A percentile compares a stretch with the other conserved stretches of the same genome.
Conservation (phyloP, 2,329 filamentous ascomycete species). For the Pestalotiopsis sp. region DNA sequence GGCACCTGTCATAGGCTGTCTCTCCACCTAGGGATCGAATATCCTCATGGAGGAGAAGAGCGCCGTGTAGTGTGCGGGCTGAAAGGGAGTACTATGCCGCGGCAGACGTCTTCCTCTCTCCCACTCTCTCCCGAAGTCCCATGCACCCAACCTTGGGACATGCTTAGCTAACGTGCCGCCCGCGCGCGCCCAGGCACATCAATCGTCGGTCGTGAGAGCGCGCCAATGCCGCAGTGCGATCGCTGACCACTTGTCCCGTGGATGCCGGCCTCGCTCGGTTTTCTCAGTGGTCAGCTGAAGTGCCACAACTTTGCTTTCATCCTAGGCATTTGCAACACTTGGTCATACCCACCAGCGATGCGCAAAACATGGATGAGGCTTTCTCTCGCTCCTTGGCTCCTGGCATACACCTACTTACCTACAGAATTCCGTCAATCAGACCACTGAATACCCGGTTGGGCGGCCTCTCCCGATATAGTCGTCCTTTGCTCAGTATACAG, state of each 20-base stretch:
- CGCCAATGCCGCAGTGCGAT: not conserved
- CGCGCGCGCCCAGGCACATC: not conserved
- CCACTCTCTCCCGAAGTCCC: not conserved
- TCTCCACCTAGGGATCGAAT: not conserved
- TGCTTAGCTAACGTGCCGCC: not conserved
- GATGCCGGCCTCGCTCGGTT: not conserved
- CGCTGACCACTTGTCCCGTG: not conserved
- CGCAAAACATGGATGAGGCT: not conserved
- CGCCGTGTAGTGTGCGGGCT: not conserved
- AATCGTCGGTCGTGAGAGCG: not conserved
- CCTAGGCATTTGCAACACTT: not conserved
- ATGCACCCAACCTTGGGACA: not conserved
- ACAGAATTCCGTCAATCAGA: not conserved
- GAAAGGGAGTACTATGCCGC: not conserved
- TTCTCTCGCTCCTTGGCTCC: not conserved
- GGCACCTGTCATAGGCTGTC: slow-evolving; percentile 15
- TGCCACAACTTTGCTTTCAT: slow-evolving; percentile 1
- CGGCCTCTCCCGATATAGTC: not conserved
- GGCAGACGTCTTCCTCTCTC: not conserved
- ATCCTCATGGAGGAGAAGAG: not conserved
- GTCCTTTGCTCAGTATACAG: not conserved
- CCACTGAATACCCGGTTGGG: not conserved
- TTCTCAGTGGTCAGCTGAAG: not conserved
- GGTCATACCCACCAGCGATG: not conserved
- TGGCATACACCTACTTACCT: not conserved